Base-by-base conservation (phyloP, 306 rosid genomes). In the Crotalaria pallida region DNA sequence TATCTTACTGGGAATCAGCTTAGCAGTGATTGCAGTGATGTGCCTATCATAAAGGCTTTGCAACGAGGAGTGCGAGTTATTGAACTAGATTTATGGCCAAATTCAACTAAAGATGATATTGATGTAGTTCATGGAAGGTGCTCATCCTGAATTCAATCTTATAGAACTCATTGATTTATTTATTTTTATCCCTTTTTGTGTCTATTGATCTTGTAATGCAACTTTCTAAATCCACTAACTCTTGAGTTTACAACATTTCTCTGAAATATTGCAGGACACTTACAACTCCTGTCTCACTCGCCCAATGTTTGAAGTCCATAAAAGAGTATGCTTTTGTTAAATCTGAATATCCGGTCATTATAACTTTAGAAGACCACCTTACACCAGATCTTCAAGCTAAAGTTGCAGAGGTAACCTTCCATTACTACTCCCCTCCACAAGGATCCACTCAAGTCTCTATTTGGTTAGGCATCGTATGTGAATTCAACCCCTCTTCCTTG, bases 1-100 rank as follows among this genome's bases (percentile, higher is more conserved):
- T 93, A 93, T 71, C 84, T 93, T 1, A 90, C 97, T 43, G 98
- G 98, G 77, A 93, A 93, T 87, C 98, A 93, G 74, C 89, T 93
- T 11, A 93, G 92, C 83, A 90, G 98, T 58, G 94, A 88, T 52
- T 90, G 94, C 38, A 93, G 98, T 27, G 94, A 85, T 65, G 84
- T 67, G 36, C 98, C 98, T 40, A 87, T 93, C 63, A 90, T 88
- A 60, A 87, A 80, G 82, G 85, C 96, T 11, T 78, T 93, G 79
- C 81, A 79, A 48, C 50, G 58, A 36, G 97, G 96, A 10, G 89
- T 93, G 17, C 82, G 92, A 71, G 98, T 87, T 27, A 87, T 90
- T 65, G 98, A 93, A 69, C 85, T 93, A 4, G 98, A 93, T 76
- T 47, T 93, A 59, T 93, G 98, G 98, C 98, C 98, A 17, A 90